Conservation (phyloP, 2,329 filamentous ascomycete genomes). For the Pseudophaeomoniella oleicola region DNA sequence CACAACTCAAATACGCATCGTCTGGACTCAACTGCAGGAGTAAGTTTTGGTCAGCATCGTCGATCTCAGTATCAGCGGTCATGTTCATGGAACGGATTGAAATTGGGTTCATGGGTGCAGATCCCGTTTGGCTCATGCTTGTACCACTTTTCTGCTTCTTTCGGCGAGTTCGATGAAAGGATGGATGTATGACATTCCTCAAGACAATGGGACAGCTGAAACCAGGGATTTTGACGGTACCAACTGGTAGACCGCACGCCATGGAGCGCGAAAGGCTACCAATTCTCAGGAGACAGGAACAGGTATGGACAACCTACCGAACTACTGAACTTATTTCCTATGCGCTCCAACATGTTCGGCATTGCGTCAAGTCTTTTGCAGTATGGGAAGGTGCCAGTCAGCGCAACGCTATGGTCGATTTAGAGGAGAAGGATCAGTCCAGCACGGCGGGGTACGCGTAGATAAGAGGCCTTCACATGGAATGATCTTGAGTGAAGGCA, state of each 20-base stretch:
- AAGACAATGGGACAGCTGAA: not conserved
- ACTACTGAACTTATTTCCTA: not conserved
- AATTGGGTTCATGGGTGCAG: too few relatives aligned
- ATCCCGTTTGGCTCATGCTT: too few relatives aligned
- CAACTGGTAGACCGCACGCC: not conserved
- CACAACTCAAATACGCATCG: slow-evolving; percentile 57
- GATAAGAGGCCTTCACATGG: too few relatives aligned
- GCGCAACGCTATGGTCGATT: too few relatives aligned
- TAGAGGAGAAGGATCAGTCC: too few relatives aligned
- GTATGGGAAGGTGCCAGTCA: not conserved
- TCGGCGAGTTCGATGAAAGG: too few relatives aligned
- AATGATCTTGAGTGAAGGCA: too few relatives aligned
- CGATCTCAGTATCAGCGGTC: not conserved
- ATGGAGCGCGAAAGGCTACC: not conserved
- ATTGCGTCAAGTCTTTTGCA: not conserved
- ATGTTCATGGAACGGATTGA: too few relatives aligned
- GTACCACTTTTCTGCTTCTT: too few relatives aligned
- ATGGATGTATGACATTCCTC: too few relatives aligned
- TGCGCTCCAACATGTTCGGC: not conserved
- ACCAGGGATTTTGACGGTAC: not conserved
- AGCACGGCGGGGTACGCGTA: too few relatives aligned
- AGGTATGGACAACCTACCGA: not conserved
- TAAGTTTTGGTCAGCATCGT: not conserved
- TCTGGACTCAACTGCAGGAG: slow-evolving; percentile 37
- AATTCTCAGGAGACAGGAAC: not conserved